Base-by-base conservation (phyloP, 2,329 filamentous ascomycete genomes). In the Thelonectria blattea region DNA sequence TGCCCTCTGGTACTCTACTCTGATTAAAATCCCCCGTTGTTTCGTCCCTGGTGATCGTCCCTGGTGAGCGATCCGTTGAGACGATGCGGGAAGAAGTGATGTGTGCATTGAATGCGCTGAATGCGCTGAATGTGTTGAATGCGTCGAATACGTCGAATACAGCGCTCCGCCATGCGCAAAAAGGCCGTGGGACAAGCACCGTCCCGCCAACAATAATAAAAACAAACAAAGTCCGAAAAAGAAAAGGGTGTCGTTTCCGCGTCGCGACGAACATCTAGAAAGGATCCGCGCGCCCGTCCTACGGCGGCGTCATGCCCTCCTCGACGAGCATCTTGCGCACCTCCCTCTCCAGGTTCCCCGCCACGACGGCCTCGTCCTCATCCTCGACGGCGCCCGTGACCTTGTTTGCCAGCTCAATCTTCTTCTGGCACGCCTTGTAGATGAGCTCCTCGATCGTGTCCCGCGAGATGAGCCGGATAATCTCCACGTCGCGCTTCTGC, bases 361-460 rank as follows among this genome's bases (percentile, higher is more conserved):
- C 73, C 34, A 67, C 68, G 15, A 71, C 70, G 18, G 52, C 59
- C 34, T 37, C 34, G 6, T 65, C 65, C 15, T 71, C 73, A 18
- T 77, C 75, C 8, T 69, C 72, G 22, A 71, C 63, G 1, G 71
- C 76, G 18, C 81, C 81, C 7, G 81, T 84, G 50, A 85, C 83
- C 71, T 82, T 81, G 71, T 83, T 80, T 2, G 97, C 95, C 24
- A 99, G 86, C 71, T 92, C 91, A 58, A 99, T 83, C 80, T 99
- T 99, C 69, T 93, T 96, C 77, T 94, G 87, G 41, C 95, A 96
- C 0, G 97, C 87, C 47, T 91, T 90, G 76, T 94, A 91, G 53
- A 99, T 96, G 61, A 97, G 89, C 77, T 97, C 93, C 76, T 99
- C 95, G 27, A 99, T 91, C 0, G 94, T 96, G 58, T 84, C 86